Base-by-base conservation (phyloP, 306 rosid genomes). In the Senna siamea region DNA sequence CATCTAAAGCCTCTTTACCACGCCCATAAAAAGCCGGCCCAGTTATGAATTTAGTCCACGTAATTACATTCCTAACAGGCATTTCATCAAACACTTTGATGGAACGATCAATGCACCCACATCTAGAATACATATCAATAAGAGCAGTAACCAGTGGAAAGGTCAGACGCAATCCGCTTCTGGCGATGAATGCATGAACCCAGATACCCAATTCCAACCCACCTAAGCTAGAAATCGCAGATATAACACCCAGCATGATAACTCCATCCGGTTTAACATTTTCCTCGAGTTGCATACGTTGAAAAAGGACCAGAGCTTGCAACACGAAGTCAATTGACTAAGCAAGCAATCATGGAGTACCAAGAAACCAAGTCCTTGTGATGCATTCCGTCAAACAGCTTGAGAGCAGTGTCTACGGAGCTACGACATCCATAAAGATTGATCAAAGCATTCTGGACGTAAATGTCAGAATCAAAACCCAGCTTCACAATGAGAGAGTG, bases 21-120 rank as follows among this genome's bases (percentile, higher is more conserved):
- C 80, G 78, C 13, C 93, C 93, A 40, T 88, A 89, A 7, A 88
- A 82, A 0, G 89, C 93, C 0, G 86, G 78, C 68, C 90, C 90
- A 15, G 76, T 84, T 22, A 86, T 82, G 60, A 86, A 71, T 1
- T 68, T 65, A 0, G 93, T 84, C 93, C 93, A 88, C 0, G 90
- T 84, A 40, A 82, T 73, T 4, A 88, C 65, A 17, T 84, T 88
- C 57, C 83, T 78, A 0, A 65, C 71, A 7, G 73, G 80, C 90
- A 88, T 88, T 75, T 80, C 83, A 26, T 82, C 69, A 2, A 88
- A 88, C 71, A 86, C 80, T 68, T 68, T 74, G 48, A 84, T 51
- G 1, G 89, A 84, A 46, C 83, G 85, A 66, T 80, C 87, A 57
- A 86, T 80, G 10, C 76, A 74, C 20, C 93, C 93, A 44, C 90